A percentile compares a stretch with the other conserved stretches of the same genome.
Conservation (phyloP, 1,284 basidiomycete species). For the Earliella scabrosa region DNA sequence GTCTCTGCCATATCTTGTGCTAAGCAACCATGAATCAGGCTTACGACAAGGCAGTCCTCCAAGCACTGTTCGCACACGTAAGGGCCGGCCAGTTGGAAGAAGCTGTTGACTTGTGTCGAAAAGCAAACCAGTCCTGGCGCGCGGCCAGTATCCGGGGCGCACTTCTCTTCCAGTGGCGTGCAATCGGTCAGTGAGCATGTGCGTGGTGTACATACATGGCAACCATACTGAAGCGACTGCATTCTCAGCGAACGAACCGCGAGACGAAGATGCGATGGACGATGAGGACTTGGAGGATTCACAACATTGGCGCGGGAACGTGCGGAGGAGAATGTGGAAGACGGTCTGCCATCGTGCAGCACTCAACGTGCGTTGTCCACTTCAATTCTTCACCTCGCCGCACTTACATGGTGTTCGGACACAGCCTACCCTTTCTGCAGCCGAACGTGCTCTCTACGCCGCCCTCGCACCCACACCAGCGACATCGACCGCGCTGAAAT, state of each 20-base stretch:
- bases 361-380: constrained; percentile 67
- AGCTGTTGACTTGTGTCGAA: constrained; percentile 83
- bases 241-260: constrained; percentile 54
- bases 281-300: constrained; percentile 47
- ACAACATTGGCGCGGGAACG: constrained; percentile 72
- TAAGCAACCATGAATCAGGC: too few relatives aligned
- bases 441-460: constrained; percentile 88
- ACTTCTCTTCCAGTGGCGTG: constrained; percentile 73
- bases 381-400: constrained; percentile 3
- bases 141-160: constrained; percentile 86
- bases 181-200: constrained; percentile 52
- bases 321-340: constrained; percentile 83
- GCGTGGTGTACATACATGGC: neutral
- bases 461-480: constrained; percentile 80
- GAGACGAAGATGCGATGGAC: constrained; percentile 56
- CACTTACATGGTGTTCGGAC: neutral
- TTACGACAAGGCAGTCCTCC: constrained; percentile 77
- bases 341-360: constrained; percentile 80
- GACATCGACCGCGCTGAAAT: constrained; percentile 77
- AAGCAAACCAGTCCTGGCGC: constrained; percentile 90
- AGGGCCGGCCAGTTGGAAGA: constrained; percentile 83
- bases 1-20: too few relatives aligned
- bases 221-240: too few relatives aligned
- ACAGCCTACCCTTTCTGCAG: constrained; percentile 69
- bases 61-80: constrained; percentile 79